A percentile compares a stretch with the other conserved stretches of the same genome.
phyloP scores from a whole-genome alignment of 106 monocot genomes.

The Vanilla planifolia region DNA sequence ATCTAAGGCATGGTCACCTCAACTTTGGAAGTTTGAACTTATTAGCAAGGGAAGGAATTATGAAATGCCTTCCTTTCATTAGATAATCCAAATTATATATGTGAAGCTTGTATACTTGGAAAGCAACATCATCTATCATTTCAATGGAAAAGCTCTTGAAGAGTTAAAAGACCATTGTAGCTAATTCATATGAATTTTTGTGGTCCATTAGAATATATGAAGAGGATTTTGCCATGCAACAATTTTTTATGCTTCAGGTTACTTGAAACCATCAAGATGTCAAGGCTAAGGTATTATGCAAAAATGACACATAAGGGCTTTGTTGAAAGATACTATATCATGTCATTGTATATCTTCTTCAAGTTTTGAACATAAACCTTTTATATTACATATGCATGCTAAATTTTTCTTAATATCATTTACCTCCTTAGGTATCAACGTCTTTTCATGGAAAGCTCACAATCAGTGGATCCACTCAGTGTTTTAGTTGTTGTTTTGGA shows the following conservation, averaged over 20 bases:
- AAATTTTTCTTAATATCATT: too few species aligned
- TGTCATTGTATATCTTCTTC: neutral
- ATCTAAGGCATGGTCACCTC: too few species aligned
- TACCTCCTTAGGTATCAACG: slow-evolving; percentile 57
- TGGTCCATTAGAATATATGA: slow-evolving; percentile 39
- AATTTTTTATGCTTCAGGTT: slow-evolving; percentile 51
- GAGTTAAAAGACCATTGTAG: too few species aligned
- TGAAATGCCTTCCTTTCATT: too few species aligned
- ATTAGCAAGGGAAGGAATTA: too few species aligned
- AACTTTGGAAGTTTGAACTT: too few species aligned
- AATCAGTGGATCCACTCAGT: slow-evolving; percentile 46
- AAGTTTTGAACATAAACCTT: too few species aligned
- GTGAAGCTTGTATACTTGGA: too few species aligned
- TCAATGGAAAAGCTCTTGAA: too few species aligned
- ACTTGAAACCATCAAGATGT: slow-evolving; percentile 45
- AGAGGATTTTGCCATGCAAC: slow-evolving; percentile 37
- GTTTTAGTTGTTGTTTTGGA: slow-evolving; percentile 48
- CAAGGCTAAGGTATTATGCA: slow-evolving; percentile 48
- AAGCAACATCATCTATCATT: too few species aligned
- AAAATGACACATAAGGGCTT: slow-evolving; percentile 46
- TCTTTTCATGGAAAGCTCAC: slow-evolving; percentile 26
- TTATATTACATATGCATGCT: neutral
- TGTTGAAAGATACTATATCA: slow-evolving; percentile 32
- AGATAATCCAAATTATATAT: too few species aligned
- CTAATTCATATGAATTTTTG: too few species aligned